phyloP scores from a whole-genome alignment of 2,329 filamentous ascomycete species.

The Colletotrichum ledebouriae region DNA sequence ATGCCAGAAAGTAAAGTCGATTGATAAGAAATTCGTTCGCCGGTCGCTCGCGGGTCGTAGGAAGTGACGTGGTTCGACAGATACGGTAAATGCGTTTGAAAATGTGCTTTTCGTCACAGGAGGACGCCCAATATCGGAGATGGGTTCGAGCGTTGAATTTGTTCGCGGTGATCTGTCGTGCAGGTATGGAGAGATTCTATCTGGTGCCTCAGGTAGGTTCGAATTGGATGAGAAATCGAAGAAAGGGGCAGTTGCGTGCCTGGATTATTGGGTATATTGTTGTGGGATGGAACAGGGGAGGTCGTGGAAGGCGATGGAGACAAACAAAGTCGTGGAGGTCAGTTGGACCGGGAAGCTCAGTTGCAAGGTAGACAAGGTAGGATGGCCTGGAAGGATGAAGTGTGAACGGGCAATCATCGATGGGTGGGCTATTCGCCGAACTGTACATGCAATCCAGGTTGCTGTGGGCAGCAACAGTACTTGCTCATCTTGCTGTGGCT shows the following conservation, averaged over 20 bases:
- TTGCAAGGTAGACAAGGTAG: background rate
- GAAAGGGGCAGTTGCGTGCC: background rate
- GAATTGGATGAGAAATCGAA: background rate
- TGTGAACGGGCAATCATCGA: slow-evolving; percentile 1
- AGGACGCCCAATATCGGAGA: background rate
- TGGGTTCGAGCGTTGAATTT: background rate
- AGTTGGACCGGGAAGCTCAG: slow-evolving; percentile 15
- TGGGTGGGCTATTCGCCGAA: slow-evolving; percentile 17
- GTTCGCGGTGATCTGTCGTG: background rate
- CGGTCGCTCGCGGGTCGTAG: background rate
- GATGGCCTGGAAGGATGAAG: slow-evolving; percentile 19
- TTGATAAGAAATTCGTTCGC: slow-evolving; percentile 12
- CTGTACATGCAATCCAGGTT: slow-evolving; percentile 2
- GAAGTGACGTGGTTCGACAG: background rate
- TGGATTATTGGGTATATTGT: slow-evolving; percentile 4
- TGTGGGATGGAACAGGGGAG: slow-evolving; percentile 1
- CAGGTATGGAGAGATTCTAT: background rate
- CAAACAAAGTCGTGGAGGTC: slow-evolving; percentile 14
- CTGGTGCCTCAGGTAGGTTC: background rate
- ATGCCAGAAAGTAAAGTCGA: background rate
- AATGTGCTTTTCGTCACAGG: no score
- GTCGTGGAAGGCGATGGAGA: slow-evolving; percentile 1
- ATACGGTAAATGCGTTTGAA: no score
- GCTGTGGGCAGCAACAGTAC: background rate
- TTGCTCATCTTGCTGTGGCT: background rate